Evolutionary conservation across 306 rosid species (phyloP).

Genomic region (Carpinus fangiana): DNA sequence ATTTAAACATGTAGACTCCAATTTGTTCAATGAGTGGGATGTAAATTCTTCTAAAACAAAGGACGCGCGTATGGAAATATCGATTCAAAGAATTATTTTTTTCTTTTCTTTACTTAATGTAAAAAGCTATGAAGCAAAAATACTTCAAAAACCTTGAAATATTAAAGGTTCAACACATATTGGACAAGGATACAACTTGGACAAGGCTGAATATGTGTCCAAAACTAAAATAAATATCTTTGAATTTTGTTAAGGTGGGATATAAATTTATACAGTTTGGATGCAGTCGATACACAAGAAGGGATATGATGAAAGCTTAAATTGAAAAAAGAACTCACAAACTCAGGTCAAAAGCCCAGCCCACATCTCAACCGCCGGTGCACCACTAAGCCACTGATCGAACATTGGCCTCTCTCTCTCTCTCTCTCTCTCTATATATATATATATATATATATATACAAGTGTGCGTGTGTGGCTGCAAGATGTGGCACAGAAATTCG

Average conservation of each 20-base stretch:
- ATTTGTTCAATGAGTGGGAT: neutral
- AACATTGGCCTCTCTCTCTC: neutral
- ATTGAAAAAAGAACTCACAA: too few species aligned
- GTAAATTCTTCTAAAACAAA: neutral
- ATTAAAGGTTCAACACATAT: neutral
- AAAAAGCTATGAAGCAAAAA: neutral
- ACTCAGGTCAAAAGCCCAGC: neutral
- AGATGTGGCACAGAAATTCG: neutral
- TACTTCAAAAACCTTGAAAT: neutral
- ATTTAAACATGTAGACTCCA: constrained; percentile 1
- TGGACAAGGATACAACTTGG: neutral
- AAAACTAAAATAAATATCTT: neutral
- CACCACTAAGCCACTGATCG: neutral
- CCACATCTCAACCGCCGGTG: neutral
- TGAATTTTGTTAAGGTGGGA: neutral
- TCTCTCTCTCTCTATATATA: neutral
- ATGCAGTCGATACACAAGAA: neutral
- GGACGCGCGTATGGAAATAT: neutral
- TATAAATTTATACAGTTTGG: too few species aligned
- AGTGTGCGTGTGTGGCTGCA: too few species aligned
- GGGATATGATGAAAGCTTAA: neutral
- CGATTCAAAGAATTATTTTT: neutral
- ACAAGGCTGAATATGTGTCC: neutral
- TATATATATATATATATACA: too few species aligned
- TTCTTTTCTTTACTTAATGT: too few species aligned